Base-by-base conservation (phyloP, 768 basidiomycete species). In the Leccinum sublutescens region DNA sequence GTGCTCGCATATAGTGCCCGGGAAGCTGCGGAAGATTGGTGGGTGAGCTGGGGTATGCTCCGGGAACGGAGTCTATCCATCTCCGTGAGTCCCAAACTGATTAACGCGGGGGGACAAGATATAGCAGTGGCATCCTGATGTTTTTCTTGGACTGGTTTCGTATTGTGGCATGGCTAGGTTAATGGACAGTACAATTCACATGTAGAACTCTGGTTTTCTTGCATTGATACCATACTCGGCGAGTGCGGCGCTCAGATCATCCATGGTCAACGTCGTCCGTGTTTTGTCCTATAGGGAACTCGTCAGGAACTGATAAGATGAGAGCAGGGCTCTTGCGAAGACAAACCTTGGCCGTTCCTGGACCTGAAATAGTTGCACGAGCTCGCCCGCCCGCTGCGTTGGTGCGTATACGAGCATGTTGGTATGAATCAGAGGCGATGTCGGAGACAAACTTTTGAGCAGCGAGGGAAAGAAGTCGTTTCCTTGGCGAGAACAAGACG, bases 361-460 rank as follows among this genome's bases (percentile, higher is more conserved):
- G 80, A 10, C 86, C 88, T 11, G 76, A 68, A 27, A 78, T 68
- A 2, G 82, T 79, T 11, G 83, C 79, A 27, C 89, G 81, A 29
- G 85, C 79, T 15, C 91, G 82, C 38, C 91, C 89, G 29, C 88
- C 85, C 5, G 87, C 71, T 36, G 92, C 93, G 60, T 93, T 96
- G 1, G 93, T 92, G 38, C 97, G 86, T 67, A 98, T 92, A 31
- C 96, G 91, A 8, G 97, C 97, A 75, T 98, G 96, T 69, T 98
- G 95, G 75, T 93, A 98, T 10, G 97, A 95, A 72, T 99, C 97
- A 2, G 91, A 85, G 3, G 96, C 91, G 56, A 99, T 95, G 70
- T 98, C 96, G 7, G 95, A 92, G 48, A 98, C 88, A 71, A 99
- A 98, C 70, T 98, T 98, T 70, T 99, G 97, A 0, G 97, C 94